phyloP scores from a whole-genome alignment of 179 eudicot species.

The Spergularia azorica region DNA sequence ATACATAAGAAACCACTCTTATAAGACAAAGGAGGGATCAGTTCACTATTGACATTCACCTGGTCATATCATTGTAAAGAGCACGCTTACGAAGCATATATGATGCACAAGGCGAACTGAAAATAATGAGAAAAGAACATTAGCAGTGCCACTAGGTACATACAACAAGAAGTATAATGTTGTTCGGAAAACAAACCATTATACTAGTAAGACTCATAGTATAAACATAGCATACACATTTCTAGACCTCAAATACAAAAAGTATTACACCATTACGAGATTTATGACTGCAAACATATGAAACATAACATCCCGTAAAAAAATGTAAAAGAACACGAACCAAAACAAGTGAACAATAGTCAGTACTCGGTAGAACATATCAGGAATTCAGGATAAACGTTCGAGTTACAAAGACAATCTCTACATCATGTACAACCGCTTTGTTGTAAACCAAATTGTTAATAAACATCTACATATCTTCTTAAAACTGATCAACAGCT shows the following conservation, averaged over 20 bases:
- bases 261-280: neutral
- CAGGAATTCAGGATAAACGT: neutral
- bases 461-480: too few relatives aligned
- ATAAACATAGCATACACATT: too few relatives aligned
- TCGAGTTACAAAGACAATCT: too few relatives aligned
- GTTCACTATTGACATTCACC: conserved; percentile 44
- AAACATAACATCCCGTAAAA: too few relatives aligned
- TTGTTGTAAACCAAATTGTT: too few relatives aligned
- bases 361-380: neutral
- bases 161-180: neutral
- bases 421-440: too few relatives aligned
- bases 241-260: too few relatives aligned
- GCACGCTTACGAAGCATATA: conserved; percentile 96
- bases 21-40: neutral
- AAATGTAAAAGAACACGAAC: neutral
- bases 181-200: neutral
- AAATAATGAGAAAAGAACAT: neutral
- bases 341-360: neutral
- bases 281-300: neutral
- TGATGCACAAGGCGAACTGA: conserved; percentile 89
- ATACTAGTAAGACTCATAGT: too few relatives aligned
- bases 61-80: conserved; percentile 91
- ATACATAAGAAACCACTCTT: conserved; percentile 1
- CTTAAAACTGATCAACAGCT: too few relatives aligned
- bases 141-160: neutral